Conservation (phyloP, 129 eudicot genomes). For the Gnaphalium uliginosum region DNA sequence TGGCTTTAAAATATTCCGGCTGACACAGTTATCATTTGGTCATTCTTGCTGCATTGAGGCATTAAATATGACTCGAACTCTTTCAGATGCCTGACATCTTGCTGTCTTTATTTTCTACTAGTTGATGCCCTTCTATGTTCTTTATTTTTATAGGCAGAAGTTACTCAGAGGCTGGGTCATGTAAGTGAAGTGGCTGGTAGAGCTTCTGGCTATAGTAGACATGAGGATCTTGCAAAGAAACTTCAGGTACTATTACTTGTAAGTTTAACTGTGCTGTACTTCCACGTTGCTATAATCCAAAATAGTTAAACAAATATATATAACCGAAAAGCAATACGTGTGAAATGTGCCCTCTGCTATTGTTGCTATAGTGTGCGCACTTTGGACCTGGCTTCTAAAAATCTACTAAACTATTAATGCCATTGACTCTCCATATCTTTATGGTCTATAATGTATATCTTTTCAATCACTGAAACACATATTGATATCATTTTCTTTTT, state of each 20-base stretch:
- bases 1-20: neutral
- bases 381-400: neutral
- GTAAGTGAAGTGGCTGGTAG: slow-evolving; percentile 53
- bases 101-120: slow-evolving; percentile 3
- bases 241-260: slow-evolving; percentile 57
- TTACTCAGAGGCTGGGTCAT: slow-evolving; percentile 77
- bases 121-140: neutral
- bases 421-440: neutral
- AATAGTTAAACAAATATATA: slow-evolving; percentile 13
- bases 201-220: slow-evolving; percentile 59
- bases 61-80: neutral
- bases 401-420: slow-evolving; percentile 1
- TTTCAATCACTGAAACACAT: neutral
- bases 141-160: slow-evolving; percentile 65
- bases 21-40: neutral
- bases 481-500: slow-evolving; percentile 12
- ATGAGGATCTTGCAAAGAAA: slow-evolving; percentile 80
- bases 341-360: slow-evolving; percentile 5
- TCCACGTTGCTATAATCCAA: slow-evolving; percentile 1
- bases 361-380: neutral
- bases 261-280: neutral
- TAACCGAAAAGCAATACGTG: neutral
- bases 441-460: neutral
- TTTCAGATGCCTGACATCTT: slow-evolving; percentile 1
- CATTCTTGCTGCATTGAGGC: neutral